These are phyloP conservation scores for Saturnispora galanensis DNA, from an alignment of 805 yeast genomes.

Conservation along the genomic window DNA sequence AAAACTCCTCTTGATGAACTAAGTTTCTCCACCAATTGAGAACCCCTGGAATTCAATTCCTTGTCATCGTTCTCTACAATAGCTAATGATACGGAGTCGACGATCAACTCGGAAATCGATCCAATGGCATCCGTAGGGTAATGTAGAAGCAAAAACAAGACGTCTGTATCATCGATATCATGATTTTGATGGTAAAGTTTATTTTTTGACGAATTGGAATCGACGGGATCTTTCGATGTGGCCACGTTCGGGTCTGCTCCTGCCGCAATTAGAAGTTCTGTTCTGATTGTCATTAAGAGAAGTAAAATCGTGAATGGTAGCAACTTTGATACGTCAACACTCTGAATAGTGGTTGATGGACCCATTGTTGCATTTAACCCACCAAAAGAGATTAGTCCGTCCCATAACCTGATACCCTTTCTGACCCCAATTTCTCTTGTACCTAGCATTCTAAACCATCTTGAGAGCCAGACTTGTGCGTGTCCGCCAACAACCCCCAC, in stretches of 20 bases:
- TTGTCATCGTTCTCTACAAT: conserved; percentile 6
- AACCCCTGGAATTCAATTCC: conserved; percentile 3
- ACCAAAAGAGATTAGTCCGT: conserved; percentile 30
- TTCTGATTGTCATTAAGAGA: conserved; percentile 23
- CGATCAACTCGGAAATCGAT: conserved; percentile 6
- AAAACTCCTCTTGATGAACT: conserved; percentile 4
- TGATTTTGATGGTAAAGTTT: not conserved
- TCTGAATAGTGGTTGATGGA: not conserved
- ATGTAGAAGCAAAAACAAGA: conserved; percentile 38
- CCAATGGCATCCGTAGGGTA: conserved; percentile 28
- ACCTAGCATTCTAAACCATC: conserved; percentile 38
- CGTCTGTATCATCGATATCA: conserved; percentile 40
- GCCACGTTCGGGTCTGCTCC: conserved; percentile 3
- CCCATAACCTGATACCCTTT: conserved; percentile 36
- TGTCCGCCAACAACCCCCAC: conserved; percentile 13
- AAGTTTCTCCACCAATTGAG: conserved; percentile 1
- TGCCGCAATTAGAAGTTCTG: conserved; percentile 8
- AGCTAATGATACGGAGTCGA: conserved; percentile 6
- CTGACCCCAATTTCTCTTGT: conserved; percentile 37
- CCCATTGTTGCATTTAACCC: conserved; percentile 8
- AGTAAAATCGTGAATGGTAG: conserved; percentile 34
- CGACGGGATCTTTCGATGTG: not conserved
- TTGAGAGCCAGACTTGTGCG: conserved; percentile 45
- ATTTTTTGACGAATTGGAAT: not conserved
- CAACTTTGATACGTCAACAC: conserved; percentile 16